These are phyloP conservation scores for Acacia confusa DNA, from an alignment of 306 rosid genomes.

Conservation along the genomic window DNA sequence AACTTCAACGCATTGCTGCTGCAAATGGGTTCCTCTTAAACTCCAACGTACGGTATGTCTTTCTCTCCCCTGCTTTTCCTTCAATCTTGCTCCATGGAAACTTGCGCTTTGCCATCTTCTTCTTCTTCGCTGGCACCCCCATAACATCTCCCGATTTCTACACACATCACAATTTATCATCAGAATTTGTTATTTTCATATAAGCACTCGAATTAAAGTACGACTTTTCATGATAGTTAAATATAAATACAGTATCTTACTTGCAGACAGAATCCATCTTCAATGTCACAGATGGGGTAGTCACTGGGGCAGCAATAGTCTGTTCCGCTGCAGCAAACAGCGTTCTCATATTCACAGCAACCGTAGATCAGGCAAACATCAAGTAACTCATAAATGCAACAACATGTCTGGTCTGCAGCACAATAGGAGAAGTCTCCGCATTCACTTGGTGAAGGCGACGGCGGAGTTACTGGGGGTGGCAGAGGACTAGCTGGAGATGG, in stretches of 20 bases:
- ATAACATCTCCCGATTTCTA: slow-evolving; percentile 59
- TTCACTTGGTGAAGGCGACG: slow-evolving; percentile 65
- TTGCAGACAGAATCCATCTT: slow-evolving; percentile 65
- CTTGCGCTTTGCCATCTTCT: slow-evolving; percentile 60
- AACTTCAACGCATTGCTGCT: slow-evolving; percentile 44
- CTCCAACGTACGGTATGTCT: slow-evolving; percentile 42
- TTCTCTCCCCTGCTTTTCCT: slow-evolving; percentile 27
- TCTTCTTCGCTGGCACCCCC: slow-evolving; percentile 69
- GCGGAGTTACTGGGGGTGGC: slow-evolving; percentile 37
- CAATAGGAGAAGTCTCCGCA: slow-evolving; percentile 75
- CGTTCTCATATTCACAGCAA: slow-evolving; percentile 69
- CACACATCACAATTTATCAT: slow-evolving; percentile 20
- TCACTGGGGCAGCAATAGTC: slow-evolving; percentile 72
- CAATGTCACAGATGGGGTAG: slow-evolving; percentile 68
- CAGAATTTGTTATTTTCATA: not conserved
- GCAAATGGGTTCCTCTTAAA: slow-evolving; percentile 63
- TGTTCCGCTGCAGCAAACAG: slow-evolving; percentile 69
- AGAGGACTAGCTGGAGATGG: slow-evolving; percentile 64
- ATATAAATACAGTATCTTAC: slow-evolving; percentile 25
- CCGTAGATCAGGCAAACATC: slow-evolving; percentile 59
- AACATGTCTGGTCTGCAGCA: slow-evolving; percentile 62
- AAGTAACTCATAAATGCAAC: slow-evolving; percentile 48
- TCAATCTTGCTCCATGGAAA: slow-evolving; percentile 65
- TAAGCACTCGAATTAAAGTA: too few relatives aligned
- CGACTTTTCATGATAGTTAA: not conserved